phyloP scores from a whole-genome alignment of 495 filamentous ascomycete genomes.

The Hyaloscypha hepaticicola region DNA sequence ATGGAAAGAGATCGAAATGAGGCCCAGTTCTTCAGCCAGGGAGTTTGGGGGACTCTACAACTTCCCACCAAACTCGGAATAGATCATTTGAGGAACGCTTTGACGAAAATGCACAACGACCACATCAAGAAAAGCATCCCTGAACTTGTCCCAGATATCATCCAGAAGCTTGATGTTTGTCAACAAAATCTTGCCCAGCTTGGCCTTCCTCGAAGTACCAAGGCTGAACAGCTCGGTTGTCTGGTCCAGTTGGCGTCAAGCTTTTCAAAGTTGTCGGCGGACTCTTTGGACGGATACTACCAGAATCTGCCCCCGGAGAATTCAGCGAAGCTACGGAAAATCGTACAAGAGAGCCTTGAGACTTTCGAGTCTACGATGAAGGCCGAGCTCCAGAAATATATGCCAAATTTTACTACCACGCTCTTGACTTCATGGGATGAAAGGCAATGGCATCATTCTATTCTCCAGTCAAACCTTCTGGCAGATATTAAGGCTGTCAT shows the following conservation, averaged over 20 bases:
- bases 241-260: neutral
- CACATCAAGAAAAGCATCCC: conserved; percentile 1
- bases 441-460: neutral
- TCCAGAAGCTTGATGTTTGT: neutral
- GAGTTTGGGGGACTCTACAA: neutral
- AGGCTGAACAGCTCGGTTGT: neutral
- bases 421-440: neutral
- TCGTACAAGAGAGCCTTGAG: neutral
- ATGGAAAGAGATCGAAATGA: neutral
- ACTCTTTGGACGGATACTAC: neutral
- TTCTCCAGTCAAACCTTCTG: neutral
- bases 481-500: neutral
- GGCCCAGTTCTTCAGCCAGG: conserved; percentile 4
- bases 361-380: neutral
- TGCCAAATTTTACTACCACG: neutral
- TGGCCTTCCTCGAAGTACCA: neutral
- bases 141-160: neutral
- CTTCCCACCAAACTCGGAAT: neutral
- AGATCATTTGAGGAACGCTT: neutral
- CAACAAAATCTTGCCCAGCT: neutral
- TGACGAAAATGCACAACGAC: neutral
- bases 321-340: neutral
- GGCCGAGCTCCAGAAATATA: neutral
- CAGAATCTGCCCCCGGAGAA: neutral
- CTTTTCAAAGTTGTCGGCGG: neutral